These are phyloP conservation scores for Aphanomyces invadans DNA, from an alignment of 352 stramenopile genomes.

Conservation along the genomic window DNA sequence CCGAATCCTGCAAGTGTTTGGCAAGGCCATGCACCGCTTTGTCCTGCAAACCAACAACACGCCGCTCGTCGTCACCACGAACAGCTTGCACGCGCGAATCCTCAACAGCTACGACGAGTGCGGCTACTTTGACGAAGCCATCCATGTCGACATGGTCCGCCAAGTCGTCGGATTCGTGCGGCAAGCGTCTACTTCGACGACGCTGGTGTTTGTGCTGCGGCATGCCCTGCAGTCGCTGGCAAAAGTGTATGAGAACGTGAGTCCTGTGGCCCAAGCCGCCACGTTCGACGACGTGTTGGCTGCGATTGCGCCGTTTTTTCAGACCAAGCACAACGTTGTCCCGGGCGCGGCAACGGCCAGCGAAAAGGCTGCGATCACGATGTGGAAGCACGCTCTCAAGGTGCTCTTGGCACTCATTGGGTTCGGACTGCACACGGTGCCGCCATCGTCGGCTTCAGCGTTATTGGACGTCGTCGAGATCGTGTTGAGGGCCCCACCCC, in stretches of 20 bases:
- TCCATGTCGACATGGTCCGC: conserved; percentile 60
- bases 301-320: conserved; percentile 60
- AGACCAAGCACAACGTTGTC: conserved; percentile 29
- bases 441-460: conserved; percentile 31
- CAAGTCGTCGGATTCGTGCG: conserved; percentile 61
- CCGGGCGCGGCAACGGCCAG: conserved; percentile 31
- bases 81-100: conserved; percentile 71
- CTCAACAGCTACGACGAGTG: conserved; percentile 82
- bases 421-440: conserved; percentile 50
- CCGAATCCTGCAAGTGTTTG: conserved; percentile 56
- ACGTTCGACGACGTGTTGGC: conserved; percentile 55
- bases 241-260: conserved; percentile 68
- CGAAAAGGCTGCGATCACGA: conserved; percentile 56
- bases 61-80: conserved; percentile 63
- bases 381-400: conserved; percentile 71
- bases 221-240: conserved; percentile 65
- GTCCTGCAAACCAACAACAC: conserved; percentile 38
- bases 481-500: conserved; percentile 51
- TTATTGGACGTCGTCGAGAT: conserved; percentile 55
- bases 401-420: conserved; percentile 68
- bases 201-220: conserved; percentile 67
- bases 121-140: conserved; percentile 55
- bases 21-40: conserved; percentile 52
- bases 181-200: conserved; percentile 25
- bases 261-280: conserved; percentile 38